Base-by-base conservation (phyloP, 177 flowering plant genomes). In the Vitis hybrid region DNA sequence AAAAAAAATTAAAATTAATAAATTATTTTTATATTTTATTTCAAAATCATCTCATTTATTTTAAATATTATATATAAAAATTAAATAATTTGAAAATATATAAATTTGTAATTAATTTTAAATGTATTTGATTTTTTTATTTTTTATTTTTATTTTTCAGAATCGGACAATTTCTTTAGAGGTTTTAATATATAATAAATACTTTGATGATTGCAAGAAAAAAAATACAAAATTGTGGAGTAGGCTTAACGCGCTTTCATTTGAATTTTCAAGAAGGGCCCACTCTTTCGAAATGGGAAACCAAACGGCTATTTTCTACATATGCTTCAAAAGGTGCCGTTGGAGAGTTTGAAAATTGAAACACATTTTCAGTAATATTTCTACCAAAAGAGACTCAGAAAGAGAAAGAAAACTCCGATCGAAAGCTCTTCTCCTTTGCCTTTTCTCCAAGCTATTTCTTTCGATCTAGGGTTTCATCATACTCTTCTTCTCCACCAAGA, bases 221-320 rank as follows among this genome's bases (percentile, higher is more conserved):
- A 26, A 26, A 26, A 26, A 18, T 18, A 22, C 26, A 26, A 26
- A 26, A 26, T 26, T 26, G 29, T 18, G 19, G 19, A 18, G 19
- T 7, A 39, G 45, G 8, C 45, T 5, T 7, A 33, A 15, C 19
- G 51, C 65, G 65, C 65, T 21, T n/a, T 39, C 51, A 63, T 45
- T 63, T 63, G 66, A 63, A 63, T 33, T 16, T 63, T 39, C 5
- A 14, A 15, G 8, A 13, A n/a, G 15, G 48, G 48, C 2, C 18
- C 14, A 10, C 5, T 14, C 8, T 61, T 13, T 60, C 39, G 14
- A 53, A 53, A 53, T 31, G 52, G 26, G 4, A 48, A 45, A 33
- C 52, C 50, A 51, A 63, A 63, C 53, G 66, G 66, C 66, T 63
- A 45, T 63, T 5, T 53, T 53, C n/a, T 53, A 53, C 18, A n/a